phyloP scores from a whole-genome alignment of 1,139 yeast species.

The Debaryomycetaceae sp. region DNA sequence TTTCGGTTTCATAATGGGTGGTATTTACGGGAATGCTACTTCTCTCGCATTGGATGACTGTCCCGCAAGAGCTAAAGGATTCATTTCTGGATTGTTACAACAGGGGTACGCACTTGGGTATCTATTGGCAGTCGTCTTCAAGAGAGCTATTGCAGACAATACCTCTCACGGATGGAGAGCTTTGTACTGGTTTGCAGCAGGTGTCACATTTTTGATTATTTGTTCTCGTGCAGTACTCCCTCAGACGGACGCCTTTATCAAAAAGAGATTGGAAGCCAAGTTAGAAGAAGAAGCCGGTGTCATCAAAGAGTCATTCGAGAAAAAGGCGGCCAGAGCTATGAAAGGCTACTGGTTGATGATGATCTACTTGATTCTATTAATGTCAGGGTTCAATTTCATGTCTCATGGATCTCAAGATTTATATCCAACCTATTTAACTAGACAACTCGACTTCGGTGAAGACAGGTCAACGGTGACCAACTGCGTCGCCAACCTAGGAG shows the following conservation, averaged over 20 bases:
- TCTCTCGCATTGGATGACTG: constrained; percentile 36
- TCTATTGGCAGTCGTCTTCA: constrained; percentile 33
- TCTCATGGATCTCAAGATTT: constrained; percentile 57
- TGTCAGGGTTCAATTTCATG: constrained; percentile 51
- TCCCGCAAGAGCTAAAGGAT: constrained; percentile 32
- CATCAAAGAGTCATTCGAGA: constrained; percentile 8
- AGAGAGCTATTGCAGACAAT: constrained; percentile 56
- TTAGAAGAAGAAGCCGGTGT: constrained; percentile 7
- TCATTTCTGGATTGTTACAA: constrained; percentile 35
- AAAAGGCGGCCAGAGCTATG: constrained; percentile 13
- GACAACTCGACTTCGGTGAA: constrained; percentile 31
- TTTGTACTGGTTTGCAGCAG: constrained; percentile 76
- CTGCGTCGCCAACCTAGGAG: constrained; percentile 49
- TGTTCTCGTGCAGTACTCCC: constrained; percentile 31
- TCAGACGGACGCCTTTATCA: constrained; percentile 28
- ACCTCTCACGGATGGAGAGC: constrained; percentile 58
- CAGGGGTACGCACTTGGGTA: constrained; percentile 41
- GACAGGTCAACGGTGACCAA: constrained; percentile 43
- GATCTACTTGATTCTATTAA: constrained; percentile 40
- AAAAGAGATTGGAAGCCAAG: constrained; percentile 13
- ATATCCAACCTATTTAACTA: constrained; percentile 45
- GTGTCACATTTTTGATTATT: constrained; percentile 37
- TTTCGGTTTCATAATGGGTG: constrained; percentile 42
- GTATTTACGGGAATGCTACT: constrained; percentile 31
- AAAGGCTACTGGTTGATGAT: constrained; percentile 44